Base-by-base conservation (phyloP, 805 yeast genomes). In the Pichia thaimueangensis region DNA sequence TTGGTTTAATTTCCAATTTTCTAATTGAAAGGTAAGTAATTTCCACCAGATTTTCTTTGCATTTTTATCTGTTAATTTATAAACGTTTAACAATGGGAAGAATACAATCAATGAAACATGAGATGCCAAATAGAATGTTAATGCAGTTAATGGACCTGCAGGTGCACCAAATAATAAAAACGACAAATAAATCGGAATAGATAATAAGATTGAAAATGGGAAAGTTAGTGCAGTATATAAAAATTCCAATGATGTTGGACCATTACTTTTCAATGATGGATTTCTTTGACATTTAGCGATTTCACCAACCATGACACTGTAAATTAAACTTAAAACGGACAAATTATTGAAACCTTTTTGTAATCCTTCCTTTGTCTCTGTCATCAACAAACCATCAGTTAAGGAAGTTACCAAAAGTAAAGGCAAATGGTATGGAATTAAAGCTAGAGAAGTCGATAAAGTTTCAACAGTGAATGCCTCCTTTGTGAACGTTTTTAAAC, bases 21-120 rank as follows among this genome's bases (percentile, higher is more conserved):
- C 57, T 19, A 58, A 51, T 42, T 53, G 65, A 50, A 62, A 60
- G 12, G 59, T 63, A 8, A 58, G 37, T 22, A 63, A 36, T 30
- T 49, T 49, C 37, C 43, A 41, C 63, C 64, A 63, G 43, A 43
- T 52, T 34, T 31, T 46, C 10, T 43, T 44, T 7, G 59, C 52
- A 21, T 52, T 48, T 8, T 49, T 20, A 13, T 51, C 54, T 6
- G 58, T 79, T 45, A 80, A 64, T 41, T 71, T 71, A 58, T 71
- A 75, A 21, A 65, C 60, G 12, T 78, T 64, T 3, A 53, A 32
- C 13, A 51, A 37, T 27, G 57, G 56, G 40, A 43, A 43, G 7
- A 49, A 38, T 1, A 48, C 47, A 22, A 54, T 38, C 5, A 54
- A 36, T 6, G 49, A 30, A 8, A 53, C 33, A 38, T 52, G 54